Evolutionary conservation across 202 grass and related monocot species (phyloP), one percentile per base, ranked within the genome.

Genomic region (Carex sylvatica): DNA sequence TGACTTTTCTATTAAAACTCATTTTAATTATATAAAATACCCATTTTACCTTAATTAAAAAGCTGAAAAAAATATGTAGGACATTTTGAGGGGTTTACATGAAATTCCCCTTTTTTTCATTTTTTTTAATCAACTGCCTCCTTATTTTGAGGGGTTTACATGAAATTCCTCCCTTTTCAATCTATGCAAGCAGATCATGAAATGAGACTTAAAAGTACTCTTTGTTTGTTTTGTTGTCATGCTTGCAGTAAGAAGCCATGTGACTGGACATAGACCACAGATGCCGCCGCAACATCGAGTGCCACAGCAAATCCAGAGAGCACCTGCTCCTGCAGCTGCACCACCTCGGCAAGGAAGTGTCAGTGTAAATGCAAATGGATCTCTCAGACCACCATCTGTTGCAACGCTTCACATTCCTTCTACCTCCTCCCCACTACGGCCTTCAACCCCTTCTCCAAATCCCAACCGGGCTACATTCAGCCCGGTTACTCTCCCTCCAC

Each of bases 261-360:
- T 82, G 24, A 44, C 79, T 51, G 59, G 61, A 52, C 59, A 6
- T 65, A 80, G 78, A 52, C 63, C 79, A 52, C 79, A 82, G 24
- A 22, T 66, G 24, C 23, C 44, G 2, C 38, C 14, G 44, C 61
- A 82, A 82, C 26, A 46, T 10, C 42, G 42, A 67, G 79, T 7
- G 10, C 61, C 23, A 20, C 78, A 80, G 78, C 78, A 80, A 65
- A 49, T 80, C 60, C 58, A 49, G 20, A 80, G 78, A 65, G 19
- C 78, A 61, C 33, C 55, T 44, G 7, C 46, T 31, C 58, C 55
- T 46, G 18, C 58, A 65, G 19, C 78, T 22, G 35, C 15, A 76
- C 51, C 72, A 76, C 47, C 72, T 35, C 15, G 15, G 6, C 51
- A 55, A 56, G 51, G 72, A 76, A 76, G 51, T 56, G 72, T 8